phyloP scores from a whole-genome alignment of 768 basidiomycete genomes.

The Glaciozyma antarctica region DNA sequence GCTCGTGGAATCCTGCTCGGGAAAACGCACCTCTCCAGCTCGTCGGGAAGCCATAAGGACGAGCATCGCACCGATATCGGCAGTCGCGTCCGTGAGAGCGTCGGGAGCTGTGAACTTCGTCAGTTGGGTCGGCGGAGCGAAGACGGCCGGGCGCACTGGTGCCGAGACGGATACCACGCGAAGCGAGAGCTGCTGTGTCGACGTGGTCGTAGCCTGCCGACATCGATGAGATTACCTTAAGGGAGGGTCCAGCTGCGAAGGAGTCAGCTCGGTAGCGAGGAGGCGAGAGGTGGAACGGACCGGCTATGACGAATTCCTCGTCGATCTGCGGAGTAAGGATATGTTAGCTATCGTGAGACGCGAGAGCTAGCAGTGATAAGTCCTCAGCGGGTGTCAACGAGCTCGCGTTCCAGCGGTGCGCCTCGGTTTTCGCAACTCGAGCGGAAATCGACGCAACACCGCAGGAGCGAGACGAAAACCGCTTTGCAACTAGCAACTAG shows the following conservation, averaged over 20 bases:
- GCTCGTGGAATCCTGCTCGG: no score
- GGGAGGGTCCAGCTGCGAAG: slow-evolving; percentile 55
- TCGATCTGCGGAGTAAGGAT: slow-evolving; percentile 49
- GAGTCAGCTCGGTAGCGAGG: slow-evolving; percentile 1
- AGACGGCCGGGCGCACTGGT: slow-evolving; percentile 46
- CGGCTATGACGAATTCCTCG: slow-evolving; percentile 56
- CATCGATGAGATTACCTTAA: slow-evolving; percentile 85
- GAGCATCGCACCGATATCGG: slow-evolving; percentile 82
- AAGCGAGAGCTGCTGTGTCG: slow-evolving; percentile 52
- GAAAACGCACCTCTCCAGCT: slow-evolving; percentile 51
- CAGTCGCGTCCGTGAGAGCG: slow-evolving; percentile 86
- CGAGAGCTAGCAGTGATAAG: no score
- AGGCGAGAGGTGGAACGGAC: slow-evolving; percentile 37
- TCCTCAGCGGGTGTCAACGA: no score
- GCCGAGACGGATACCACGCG: slow-evolving; percentile 62
- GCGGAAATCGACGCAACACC: no score
- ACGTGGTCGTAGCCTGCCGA: slow-evolving; percentile 88
- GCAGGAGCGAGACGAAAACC: no score
- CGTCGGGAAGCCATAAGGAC: slow-evolving; percentile 88
- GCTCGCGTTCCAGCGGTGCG: no score
- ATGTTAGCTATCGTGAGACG: not conserved
- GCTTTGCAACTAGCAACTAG: no score
- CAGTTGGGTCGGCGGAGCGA: not conserved
- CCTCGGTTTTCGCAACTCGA: no score
- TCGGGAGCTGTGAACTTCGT: slow-evolving; percentile 52